These are phyloP conservation scores for Plasmodium gaboni DNA, from an alignment of 169 alveolate genomes.

Conservation along the genomic window DNA sequence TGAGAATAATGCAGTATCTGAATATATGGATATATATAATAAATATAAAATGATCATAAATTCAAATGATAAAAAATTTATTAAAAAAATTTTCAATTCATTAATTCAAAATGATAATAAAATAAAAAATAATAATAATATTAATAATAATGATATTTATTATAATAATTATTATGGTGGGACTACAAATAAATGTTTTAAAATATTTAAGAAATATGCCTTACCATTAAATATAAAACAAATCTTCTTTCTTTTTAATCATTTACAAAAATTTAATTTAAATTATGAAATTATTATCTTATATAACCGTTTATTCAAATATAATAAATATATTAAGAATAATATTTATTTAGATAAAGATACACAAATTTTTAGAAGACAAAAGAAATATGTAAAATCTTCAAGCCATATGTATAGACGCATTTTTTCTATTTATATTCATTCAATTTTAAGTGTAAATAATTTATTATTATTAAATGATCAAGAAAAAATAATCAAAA, in stretches of 20 bases:
- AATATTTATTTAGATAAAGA: neutral
- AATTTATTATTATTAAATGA: neutral
- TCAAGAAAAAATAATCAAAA: slow-evolving; percentile 1
- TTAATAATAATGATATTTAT: too few species aligned
- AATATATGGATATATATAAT: slow-evolving; percentile 18
- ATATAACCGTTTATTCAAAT: slow-evolving; percentile 17
- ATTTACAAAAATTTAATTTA: slow-evolving; percentile 35
- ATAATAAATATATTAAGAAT: neutral
- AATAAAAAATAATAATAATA: too few species aligned
- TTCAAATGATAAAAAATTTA: slow-evolving; percentile 7
- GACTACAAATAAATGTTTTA: neutral
- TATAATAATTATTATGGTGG: too few species aligned
- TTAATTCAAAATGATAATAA: too few species aligned
- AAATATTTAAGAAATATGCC: slow-evolving; percentile 34
- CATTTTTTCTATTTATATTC: slow-evolving; percentile 21
- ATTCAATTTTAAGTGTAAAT: slow-evolving; percentile 22
- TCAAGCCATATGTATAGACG: slow-evolving; percentile 12
- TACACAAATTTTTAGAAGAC: neutral
- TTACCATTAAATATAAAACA: slow-evolving; percentile 63
- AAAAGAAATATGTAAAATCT: neutral
- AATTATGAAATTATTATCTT: slow-evolving; percentile 25
- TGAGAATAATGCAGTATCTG: neutral
- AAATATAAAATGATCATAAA: slow-evolving; percentile 30
- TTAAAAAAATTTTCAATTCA: neutral
- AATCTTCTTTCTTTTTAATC: slow-evolving; percentile 45